phyloP scores from a whole-genome alignment of 2,329 filamentous ascomycete genomes.

The Calonectria pauciramosa region DNA sequence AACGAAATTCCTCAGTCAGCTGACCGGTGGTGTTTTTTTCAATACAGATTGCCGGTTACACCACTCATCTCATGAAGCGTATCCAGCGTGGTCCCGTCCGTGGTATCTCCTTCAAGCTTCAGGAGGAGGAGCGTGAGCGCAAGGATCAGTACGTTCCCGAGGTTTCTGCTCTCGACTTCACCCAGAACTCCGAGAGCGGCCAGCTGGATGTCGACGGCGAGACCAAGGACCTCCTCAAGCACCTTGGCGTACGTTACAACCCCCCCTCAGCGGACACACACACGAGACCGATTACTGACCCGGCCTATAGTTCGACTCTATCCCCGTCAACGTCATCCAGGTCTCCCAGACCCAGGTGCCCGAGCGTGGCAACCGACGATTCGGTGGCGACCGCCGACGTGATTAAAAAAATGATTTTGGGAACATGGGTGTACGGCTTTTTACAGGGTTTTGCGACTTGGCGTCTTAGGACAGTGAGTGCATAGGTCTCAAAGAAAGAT shows the following conservation, averaged over 20 bases:
- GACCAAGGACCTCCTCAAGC: slow-evolving; percentile 99
- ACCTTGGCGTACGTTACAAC: slow-evolving; percentile 86
- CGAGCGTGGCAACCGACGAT: slow-evolving; percentile 84
- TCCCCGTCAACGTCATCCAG: slow-evolving; percentile 95
- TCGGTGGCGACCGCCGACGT: slow-evolving; percentile 74
- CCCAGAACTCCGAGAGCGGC: slow-evolving; percentile 92
- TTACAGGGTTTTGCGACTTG: slow-evolving; percentile 61
- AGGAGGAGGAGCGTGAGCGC: slow-evolving; percentile 99
- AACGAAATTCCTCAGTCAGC: slow-evolving; percentile 20
- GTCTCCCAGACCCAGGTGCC: slow-evolving; percentile 89
- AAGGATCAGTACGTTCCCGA: slow-evolving; percentile 99
- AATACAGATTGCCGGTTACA: slow-evolving; percentile 92
- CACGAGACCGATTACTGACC: slow-evolving; percentile 45
- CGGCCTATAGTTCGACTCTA: slow-evolving; percentile 85
- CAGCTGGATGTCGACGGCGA: slow-evolving; percentile 96
- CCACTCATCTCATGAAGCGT: slow-evolving; percentile 99
- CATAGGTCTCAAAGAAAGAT: slow-evolving; percentile 73
- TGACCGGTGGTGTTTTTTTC: slow-evolving; percentile 29
- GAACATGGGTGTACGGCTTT: slow-evolving; percentile 60
- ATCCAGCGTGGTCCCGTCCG: slow-evolving; percentile 99
- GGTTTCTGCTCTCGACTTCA: slow-evolving; percentile 98
- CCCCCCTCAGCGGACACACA: neutral
- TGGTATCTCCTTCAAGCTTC: slow-evolving; percentile 99
- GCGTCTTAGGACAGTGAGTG: slow-evolving; percentile 71
- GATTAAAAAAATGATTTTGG: slow-evolving; percentile 53